A percentile compares a stretch with the other conserved stretches of the same genome.
These are phyloP conservation scores for Malassezia pachydermatis DNA, from an alignment of 1,284 basidiomycete species.

Conservation along the genomic window DNA sequence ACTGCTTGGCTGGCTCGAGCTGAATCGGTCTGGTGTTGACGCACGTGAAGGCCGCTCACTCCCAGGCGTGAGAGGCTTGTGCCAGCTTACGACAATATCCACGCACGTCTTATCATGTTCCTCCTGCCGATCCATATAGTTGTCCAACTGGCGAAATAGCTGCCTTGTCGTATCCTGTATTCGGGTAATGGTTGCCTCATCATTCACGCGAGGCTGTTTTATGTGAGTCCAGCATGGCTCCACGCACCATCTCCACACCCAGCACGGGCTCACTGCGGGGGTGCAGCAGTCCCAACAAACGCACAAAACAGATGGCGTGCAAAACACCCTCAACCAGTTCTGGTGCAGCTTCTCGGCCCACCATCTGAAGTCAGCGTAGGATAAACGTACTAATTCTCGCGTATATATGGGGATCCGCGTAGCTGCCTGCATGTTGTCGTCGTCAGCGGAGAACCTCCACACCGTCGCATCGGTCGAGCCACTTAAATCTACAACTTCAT, in stretches of 20 bases:
- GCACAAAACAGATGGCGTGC: slow-evolving; percentile 14
- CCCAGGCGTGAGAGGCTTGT: background rate
- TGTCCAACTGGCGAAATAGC: slow-evolving; percentile 1
- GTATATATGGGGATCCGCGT: slow-evolving; percentile 9
- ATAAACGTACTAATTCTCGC: slow-evolving; percentile 9
- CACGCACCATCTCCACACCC: slow-evolving; percentile 8
- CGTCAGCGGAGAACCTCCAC: background rate
- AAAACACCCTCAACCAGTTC: slow-evolving; percentile 6
- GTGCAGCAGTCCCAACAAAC: slow-evolving; percentile 8
- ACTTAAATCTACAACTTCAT: too few species aligned
- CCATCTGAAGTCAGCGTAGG: slow-evolving; percentile 2
- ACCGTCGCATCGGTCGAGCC: too few species aligned
- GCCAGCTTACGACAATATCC: slow-evolving; percentile 11
- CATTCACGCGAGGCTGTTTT: slow-evolving; percentile 9
- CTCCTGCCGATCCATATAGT: background rate
- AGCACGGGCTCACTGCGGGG: slow-evolving; percentile 2
- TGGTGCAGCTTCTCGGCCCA: slow-evolving; percentile 2
- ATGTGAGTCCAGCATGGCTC: background rate
- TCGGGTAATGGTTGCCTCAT: background rate
- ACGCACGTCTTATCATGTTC: background rate
- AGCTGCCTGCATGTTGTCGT: slow-evolving; percentile 3
- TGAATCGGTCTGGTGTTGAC: background rate
- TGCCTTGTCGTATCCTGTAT: background rate
- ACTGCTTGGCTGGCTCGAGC: background rate
- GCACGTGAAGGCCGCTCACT: background rate